Evolutionary conservation across 352 stramenopile species (phyloP), one percentile per base, ranked within the genome.

Genomic region (Pythium oligandrum): DNA sequence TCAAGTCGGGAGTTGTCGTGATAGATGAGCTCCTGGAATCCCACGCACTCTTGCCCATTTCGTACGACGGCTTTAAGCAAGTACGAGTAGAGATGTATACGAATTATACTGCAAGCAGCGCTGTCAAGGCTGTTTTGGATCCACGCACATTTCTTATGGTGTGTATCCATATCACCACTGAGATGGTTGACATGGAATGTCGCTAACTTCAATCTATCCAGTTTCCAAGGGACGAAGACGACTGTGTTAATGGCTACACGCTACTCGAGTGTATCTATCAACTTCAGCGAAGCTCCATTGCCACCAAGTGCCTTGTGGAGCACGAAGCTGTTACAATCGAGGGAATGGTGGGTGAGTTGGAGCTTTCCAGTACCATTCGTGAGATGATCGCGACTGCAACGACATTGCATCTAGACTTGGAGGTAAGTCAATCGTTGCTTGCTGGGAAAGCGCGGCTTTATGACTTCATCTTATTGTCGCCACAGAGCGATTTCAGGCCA

Each of bases 181-280:
- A 31, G 43, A 30, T 48, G 6, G 8, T 48, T 48, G 6, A 9
- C 9, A 48, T 42, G 38, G 38, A 12, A 42, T 12, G 38, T 1
- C 38, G 38, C 38, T 42, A 12, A 42, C 34, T 39, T 40, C 10
- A 37, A 17, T 38, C 31, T 6, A 31, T 1, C 0, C 4, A 86
- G 75, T 53, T 86, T 51, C 49, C 73, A 5, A 56, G 66, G 30
- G 50, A 78, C 9, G 51, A 61, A n/a, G 48, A 75, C 6, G 51
- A 53, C 6, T 68, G 33, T 10, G 49, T 88, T 6, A 84, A 70
- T 40, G 77, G 70, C 0, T 69, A 70, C 11, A 56, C 61, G 8
- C 34, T 88, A 4, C 46, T 88, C 1, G 70, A 83, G 47, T 86
- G 72, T 40, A 11, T 88, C 45, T 66, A 75, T 47, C 34, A 64